phyloP scores from a whole-genome alignment of 2,329 filamentous ascomycete genomes.

The Diaporthe vexans region DNA sequence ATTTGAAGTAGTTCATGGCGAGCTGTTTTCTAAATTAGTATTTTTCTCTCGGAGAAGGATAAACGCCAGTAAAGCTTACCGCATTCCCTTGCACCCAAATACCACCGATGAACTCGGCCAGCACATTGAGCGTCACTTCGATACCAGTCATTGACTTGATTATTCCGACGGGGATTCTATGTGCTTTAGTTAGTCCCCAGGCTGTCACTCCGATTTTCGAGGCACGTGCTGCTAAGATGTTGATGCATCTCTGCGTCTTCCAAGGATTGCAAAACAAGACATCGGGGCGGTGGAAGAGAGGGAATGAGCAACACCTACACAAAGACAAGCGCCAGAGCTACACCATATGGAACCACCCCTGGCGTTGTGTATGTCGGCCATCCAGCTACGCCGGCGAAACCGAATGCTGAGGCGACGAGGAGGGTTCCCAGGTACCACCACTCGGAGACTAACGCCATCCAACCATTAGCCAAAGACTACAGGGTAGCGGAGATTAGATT shows the following conservation, averaged over 20 bases:
- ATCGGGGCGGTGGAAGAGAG: no score
- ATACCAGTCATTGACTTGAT: constrained; percentile 59
- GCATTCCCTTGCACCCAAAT: constrained; percentile 58
- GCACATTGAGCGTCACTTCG: constrained; percentile 52
- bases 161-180: constrained; percentile 57
- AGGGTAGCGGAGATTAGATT: constrained; percentile 47
- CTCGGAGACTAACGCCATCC: neutral
- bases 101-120: constrained; percentile 64
- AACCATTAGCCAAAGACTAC: neutral
- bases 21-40: constrained; percentile 42
- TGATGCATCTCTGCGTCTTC: no score
- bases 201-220: no score
- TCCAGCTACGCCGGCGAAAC: constrained; percentile 49
- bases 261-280: no score
- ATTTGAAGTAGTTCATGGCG: constrained; percentile 64
- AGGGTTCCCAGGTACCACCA: constrained; percentile 21
- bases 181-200: neutral
- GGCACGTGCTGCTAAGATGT: no score
- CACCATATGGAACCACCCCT: constrained; percentile 59
- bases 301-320: constrained; percentile 43
- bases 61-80: neutral
- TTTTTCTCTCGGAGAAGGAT: no score
- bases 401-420: constrained; percentile 42
- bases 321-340: constrained; percentile 57
- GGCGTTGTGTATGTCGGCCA: constrained; percentile 47